Percentiles rank a stretch among this genome's conserved stretches.
phyloP scores from a whole-genome alignment of 306 rosid species.

The Mucuna pruriens region DNA sequence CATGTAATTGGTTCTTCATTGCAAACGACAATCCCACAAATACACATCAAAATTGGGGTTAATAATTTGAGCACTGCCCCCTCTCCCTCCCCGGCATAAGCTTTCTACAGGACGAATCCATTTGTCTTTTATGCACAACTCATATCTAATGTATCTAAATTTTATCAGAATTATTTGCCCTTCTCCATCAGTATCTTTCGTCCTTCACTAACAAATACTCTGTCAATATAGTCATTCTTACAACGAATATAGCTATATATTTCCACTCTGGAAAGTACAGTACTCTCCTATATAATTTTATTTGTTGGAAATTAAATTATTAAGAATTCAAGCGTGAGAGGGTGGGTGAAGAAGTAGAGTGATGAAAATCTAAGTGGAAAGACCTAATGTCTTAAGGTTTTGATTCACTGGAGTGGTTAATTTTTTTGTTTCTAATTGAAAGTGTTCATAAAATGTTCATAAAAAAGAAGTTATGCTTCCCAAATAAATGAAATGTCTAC shows the following conservation, averaged over 20 bases:
- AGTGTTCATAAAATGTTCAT: not conserved
- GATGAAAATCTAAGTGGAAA: not conserved
- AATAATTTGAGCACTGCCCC: slow-evolving; percentile 19
- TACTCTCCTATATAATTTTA: not conserved
- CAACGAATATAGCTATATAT: not conserved
- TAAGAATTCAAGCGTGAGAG: not conserved
- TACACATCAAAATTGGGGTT: not conserved
- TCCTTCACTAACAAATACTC: not conserved
- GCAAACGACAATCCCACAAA: slow-evolving; percentile 9
- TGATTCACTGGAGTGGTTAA: not conserved
- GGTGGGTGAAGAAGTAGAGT: not conserved
- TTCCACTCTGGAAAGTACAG: not conserved
- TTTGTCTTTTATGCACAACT: not conserved
- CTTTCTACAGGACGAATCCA: not conserved
- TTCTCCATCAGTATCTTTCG: not conserved
- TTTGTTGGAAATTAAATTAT: not conserved
- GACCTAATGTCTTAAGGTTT: not conserved
- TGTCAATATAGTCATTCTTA: not conserved
- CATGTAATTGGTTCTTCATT: slow-evolving; percentile 7
- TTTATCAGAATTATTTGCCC: slow-evolving; percentile 10
- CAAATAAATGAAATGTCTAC: not conserved
- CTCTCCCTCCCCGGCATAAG: not conserved
- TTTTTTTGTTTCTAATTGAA: not conserved
- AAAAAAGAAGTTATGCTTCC: not conserved
- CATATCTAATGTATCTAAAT: not conserved